Evolutionary conservation across 331 rosid species (phyloP).

Genomic region (Rosa hybrid): DNA sequence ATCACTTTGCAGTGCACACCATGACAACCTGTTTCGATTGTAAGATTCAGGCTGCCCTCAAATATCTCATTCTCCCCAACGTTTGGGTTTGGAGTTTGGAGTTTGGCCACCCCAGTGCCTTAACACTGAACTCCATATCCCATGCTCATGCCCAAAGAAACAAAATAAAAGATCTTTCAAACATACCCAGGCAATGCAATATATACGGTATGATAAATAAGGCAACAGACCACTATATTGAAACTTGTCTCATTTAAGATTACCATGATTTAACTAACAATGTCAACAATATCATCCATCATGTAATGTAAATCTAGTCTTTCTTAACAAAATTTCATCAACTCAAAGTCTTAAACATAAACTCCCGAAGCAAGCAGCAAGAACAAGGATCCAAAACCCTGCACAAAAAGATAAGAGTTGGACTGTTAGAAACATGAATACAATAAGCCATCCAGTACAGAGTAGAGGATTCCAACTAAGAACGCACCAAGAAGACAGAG

Average conservation of each 20-base stretch:
- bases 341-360: slow-evolving; percentile 55
- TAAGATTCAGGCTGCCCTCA: background rate
- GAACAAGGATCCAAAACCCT: slow-evolving; percentile 98
- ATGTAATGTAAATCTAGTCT: slow-evolving; percentile 33
- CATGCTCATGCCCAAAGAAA: background rate
- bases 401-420: slow-evolving; percentile 21
- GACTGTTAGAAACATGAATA: background rate
- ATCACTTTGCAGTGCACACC: background rate
- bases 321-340: slow-evolving; percentile 43
- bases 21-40: background rate
- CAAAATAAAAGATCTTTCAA: background rate
- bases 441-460: background rate
- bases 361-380: slow-evolving; percentile 90
- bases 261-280: slow-evolving; percentile 18
- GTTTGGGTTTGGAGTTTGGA: background rate
- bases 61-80: background rate
- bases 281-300: slow-evolving; percentile 28
- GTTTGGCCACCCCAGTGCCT: background rate
- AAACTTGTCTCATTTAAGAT: slow-evolving; percentile 15
- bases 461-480: background rate
- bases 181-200: background rate
- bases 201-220: background rate
- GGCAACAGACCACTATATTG: background rate
- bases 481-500: slow-evolving; percentile 84
- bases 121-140: background rate